Conservation (phyloP, 306 rosid genomes). For the Abrus pulchellus region DNA sequence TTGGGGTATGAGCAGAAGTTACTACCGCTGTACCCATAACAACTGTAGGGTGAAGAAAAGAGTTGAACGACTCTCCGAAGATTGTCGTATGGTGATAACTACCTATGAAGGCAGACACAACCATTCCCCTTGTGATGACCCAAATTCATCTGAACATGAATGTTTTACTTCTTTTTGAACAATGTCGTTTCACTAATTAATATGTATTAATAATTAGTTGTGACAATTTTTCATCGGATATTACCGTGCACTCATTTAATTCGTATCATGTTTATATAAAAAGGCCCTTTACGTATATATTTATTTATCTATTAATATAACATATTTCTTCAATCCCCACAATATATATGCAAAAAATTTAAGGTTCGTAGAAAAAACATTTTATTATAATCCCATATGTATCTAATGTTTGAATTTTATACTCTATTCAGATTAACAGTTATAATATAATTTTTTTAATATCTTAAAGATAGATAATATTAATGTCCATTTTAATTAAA, state of each 20-base stretch:
- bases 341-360: too few species aligned
- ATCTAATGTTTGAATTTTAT: too few species aligned
- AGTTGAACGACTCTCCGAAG: slow-evolving; percentile 93
- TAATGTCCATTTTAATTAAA: too few species aligned
- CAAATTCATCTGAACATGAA: slow-evolving; percentile 91
- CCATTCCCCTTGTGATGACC: slow-evolving; percentile 92
- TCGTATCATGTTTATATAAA: too few species aligned
- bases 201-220: slow-evolving; percentile 37
- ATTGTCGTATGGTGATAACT: slow-evolving; percentile 97
- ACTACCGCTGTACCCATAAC: slow-evolving; percentile 92
- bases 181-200: slow-evolving; percentile 1
- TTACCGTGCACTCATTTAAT: not conserved
- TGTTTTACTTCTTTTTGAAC: slow-evolving; percentile 77
- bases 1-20: slow-evolving; percentile 69
- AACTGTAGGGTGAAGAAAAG: slow-evolving; percentile 97
- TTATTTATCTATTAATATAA: too few species aligned
- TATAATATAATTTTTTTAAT: too few species aligned
- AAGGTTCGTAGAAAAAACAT: too few species aligned
- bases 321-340: too few species aligned
- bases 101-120: slow-evolving; percentile 99
- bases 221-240: slow-evolving; percentile 30
- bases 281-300: too few species aligned
- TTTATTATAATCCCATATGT: too few species aligned
- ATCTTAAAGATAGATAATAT: too few species aligned
- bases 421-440: too few species aligned